These are phyloP conservation scores for Puccinia brachypodii DNA, from an alignment of 1,284 basidiomycete genomes.

Conservation along the genomic window DNA sequence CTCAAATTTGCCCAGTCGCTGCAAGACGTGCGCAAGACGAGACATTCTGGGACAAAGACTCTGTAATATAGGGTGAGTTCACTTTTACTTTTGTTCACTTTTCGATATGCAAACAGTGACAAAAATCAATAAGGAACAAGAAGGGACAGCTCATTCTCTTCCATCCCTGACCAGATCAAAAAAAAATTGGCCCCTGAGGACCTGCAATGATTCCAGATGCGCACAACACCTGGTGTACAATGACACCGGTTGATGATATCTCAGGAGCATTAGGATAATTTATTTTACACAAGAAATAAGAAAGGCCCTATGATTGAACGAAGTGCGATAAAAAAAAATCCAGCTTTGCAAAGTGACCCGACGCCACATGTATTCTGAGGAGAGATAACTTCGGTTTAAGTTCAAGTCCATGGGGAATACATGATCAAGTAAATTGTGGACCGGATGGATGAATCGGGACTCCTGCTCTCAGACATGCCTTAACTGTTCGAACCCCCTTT, in stretches of 20 bases:
- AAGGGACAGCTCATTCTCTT: too few relatives aligned
- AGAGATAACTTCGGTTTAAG: not conserved
- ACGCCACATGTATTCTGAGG: too few relatives aligned
- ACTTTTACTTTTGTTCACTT: too few relatives aligned
- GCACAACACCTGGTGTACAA: too few relatives aligned
- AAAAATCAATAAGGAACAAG: too few relatives aligned
- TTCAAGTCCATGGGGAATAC: not conserved
- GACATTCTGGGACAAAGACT: too few relatives aligned
- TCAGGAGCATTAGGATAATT: not conserved
- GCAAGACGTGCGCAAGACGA: too few relatives aligned
- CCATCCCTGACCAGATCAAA: not conserved
- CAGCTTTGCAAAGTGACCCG: not conserved
- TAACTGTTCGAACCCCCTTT: constrained; percentile 32
- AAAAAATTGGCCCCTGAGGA: not conserved
- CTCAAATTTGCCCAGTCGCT: too few relatives aligned
- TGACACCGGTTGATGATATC: not conserved
- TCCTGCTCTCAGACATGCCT: constrained; percentile 39
- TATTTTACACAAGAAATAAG: not conserved
- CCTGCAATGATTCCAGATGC: too few relatives aligned
- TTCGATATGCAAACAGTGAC: too few relatives aligned
- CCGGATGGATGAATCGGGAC: constrained; percentile 33
- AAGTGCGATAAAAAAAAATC: not conserved
- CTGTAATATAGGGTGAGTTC: too few relatives aligned
- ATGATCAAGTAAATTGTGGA: constrained; percentile 12
- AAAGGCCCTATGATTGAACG: not conserved